Base-by-base conservation (phyloP, 2,329 filamentous ascomycete genomes). In the Aspergillus piperis region DNA sequence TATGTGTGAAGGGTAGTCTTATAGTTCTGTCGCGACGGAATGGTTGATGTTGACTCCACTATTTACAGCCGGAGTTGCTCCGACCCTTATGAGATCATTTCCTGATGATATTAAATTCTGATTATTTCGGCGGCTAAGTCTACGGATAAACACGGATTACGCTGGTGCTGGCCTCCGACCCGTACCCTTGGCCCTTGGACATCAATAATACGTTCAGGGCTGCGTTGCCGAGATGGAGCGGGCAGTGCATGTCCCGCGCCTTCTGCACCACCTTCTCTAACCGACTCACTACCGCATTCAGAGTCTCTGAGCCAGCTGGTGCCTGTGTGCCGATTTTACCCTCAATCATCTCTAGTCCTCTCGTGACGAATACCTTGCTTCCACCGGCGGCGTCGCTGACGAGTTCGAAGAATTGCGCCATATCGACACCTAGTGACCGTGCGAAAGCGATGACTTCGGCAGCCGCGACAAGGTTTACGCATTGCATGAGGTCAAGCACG, bases 401-500 rank as follows among this genome's bases (percentile, higher is more conserved):
- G 52, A 82, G 77, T 10, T 76, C 75, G 64, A 76, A 78, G 72
- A 82, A 81, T 59, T 77, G 73, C 56, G 72, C 68, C 36, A 81
- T 69, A 62, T 82, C 78, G 17, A 81, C 75, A 0, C 77, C 75
- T 5, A 83, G 75, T 52, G 77, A 68, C 11, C 77, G 75, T 52
- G 80, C 81, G 65, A 82, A 82, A 0, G 77, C 71, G 65, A 83
- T 75, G 8, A 78, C 80, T 62, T 83, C 81, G 0, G 81, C 78
- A 0, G 79, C 78, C 0, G 80, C 79, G 8, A 79, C 78, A n/a
- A 82, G 76, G 61, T 82, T 81, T 13, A 82, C 78, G n/a, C 78
- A 75, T 17, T 72, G 68, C 62, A 82, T 77, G 36, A 82, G 65
- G 54, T 81, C 77, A 54, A 71, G 75, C 60, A 75, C 78, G 61